Evolutionary conservation across 139 green algal species (phyloP).

Genomic region (Pseudopediastrum boryanum): DNA sequence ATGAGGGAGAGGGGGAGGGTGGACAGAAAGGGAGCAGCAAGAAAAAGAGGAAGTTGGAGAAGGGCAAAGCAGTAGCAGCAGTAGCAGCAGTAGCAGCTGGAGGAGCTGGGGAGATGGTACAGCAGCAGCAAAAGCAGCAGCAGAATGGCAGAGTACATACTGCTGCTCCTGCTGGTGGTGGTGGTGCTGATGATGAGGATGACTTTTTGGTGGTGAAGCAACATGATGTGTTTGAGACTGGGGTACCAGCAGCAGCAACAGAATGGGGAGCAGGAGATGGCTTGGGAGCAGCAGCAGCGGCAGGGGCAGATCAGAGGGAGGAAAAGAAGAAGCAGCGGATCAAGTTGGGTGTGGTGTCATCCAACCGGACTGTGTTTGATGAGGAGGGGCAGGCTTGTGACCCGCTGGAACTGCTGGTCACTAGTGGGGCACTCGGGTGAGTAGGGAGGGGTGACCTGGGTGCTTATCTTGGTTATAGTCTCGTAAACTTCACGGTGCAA

Average conservation of each 20-base stretch:
- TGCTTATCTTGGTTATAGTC: too few species aligned
- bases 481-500: too few species aligned
- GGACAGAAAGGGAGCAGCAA: neutral
- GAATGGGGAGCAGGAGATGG: neutral
- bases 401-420: constrained; percentile 65
- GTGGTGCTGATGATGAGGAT: constrained; percentile 38
- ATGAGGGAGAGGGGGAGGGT: neutral
- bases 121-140: constrained; percentile 20
- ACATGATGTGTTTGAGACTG: constrained; percentile 51
- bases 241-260: constrained; percentile 4
- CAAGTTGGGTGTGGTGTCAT: constrained; percentile 42
- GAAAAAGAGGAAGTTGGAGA: neutral
- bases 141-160: constrained; percentile 4
- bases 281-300: constrained; percentile 3
- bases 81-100: constrained; percentile 5
- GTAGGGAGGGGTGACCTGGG: neutral
- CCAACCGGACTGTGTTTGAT: constrained; percentile 78
- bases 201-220: constrained; percentile 63
- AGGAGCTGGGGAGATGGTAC: neutral
- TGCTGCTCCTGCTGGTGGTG: neutral
- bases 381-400: constrained; percentile 68
- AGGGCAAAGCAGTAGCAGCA: neutral
- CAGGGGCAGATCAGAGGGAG: constrained; percentile 32
- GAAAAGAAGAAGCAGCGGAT: constrained; percentile 83
- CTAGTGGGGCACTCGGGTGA: neutral